phyloP scores from a whole-genome alignment of 805 yeast species.

The Teunomyces pallodes region DNA sequence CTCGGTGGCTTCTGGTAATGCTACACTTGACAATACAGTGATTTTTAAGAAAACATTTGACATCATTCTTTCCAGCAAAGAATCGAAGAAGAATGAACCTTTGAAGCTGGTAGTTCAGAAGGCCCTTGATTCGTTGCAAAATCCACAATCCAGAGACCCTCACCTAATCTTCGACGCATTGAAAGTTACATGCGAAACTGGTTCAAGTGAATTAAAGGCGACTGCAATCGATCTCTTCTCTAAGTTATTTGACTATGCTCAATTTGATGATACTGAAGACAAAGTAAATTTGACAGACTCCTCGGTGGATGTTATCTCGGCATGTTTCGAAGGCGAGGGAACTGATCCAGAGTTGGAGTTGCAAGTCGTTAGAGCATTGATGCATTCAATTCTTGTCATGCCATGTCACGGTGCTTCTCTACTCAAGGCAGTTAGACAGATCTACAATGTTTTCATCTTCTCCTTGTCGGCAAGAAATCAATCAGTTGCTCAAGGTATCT shows the following conservation, averaged over 20 bases:
- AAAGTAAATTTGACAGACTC: slow-evolving; percentile 68
- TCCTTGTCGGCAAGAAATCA: slow-evolving; percentile 83
- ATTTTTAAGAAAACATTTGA: slow-evolving; percentile 56
- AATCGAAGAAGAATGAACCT: slow-evolving; percentile 51
- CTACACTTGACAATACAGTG: slow-evolving; percentile 20
- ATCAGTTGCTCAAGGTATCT: slow-evolving; percentile 90
- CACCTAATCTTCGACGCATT: slow-evolving; percentile 74
- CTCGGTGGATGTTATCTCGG: slow-evolving; percentile 79
- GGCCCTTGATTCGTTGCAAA: slow-evolving; percentile 42
- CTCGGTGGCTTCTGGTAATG: slow-evolving; percentile 8
- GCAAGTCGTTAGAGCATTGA: slow-evolving; percentile 88
- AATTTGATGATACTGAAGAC: slow-evolving; percentile 59
- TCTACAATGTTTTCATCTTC: slow-evolving; percentile 86
- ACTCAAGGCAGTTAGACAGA: slow-evolving; percentile 87
- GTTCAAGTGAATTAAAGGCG: slow-evolving; percentile 57
- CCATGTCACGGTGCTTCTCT: slow-evolving; percentile 89
- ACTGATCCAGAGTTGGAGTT: slow-evolving; percentile 87
- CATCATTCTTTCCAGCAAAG: slow-evolving; percentile 55
- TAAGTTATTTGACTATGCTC: slow-evolving; percentile 82
- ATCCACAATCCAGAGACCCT: slow-evolving; percentile 41
- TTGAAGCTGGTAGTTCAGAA: slow-evolving; percentile 36
- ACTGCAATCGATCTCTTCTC: slow-evolving; percentile 82
- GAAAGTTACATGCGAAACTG: slow-evolving; percentile 68
- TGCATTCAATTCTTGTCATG: slow-evolving; percentile 80
- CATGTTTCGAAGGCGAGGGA: slow-evolving; percentile 87